Evolutionary conservation across 345 rosid genomes (phyloP).

Genomic region (Melastoma malabathricum): DNA sequence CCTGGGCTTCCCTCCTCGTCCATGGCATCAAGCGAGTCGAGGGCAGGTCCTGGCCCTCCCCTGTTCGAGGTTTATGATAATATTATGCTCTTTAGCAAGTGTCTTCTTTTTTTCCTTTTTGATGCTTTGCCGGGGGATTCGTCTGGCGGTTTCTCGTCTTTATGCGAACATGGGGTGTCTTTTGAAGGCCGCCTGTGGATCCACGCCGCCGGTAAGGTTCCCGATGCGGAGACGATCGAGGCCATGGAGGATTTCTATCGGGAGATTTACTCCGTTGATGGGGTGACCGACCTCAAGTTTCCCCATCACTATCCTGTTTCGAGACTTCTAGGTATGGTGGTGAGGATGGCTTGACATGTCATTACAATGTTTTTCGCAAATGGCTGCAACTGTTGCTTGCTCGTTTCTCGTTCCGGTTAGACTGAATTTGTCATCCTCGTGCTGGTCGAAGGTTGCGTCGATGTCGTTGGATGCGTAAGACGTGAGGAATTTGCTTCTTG

Average conservation of each 20-base stretch:
- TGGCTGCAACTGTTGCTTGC: no score
- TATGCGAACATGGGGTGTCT: neutral
- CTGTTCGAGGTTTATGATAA: conserved; percentile 45
- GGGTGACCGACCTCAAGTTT: conserved; percentile 3
- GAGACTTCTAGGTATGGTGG: conserved; percentile 14
- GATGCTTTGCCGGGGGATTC: neutral
- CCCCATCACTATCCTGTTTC: conserved; percentile 4
- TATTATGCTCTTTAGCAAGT: neutral
- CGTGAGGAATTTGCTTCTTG: conserved; percentile 44
- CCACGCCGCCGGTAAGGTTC: conserved; percentile 83
- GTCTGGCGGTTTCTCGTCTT: no score
- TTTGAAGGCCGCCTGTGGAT: conserved; percentile 87
- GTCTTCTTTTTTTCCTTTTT: neutral
- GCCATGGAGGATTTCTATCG: conserved; percentile 82
- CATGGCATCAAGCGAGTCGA: conserved; percentile 85
- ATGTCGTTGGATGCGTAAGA: conserved; percentile 47
- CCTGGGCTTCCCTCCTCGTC: conserved; percentile 85
- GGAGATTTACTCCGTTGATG: conserved; percentile 29
- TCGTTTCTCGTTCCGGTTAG: no score
- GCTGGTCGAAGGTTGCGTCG: conserved; percentile 36
- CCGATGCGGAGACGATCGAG: conserved; percentile 76
- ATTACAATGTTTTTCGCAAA: neutral
- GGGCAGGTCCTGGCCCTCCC: conserved; percentile 92
- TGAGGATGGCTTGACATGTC: neutral
- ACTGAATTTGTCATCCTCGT: no score